Evolutionary conservation across 345 rosid species (phyloP), one percentile per base, ranked within the genome.

Genomic region (Turritis glabra): DNA sequence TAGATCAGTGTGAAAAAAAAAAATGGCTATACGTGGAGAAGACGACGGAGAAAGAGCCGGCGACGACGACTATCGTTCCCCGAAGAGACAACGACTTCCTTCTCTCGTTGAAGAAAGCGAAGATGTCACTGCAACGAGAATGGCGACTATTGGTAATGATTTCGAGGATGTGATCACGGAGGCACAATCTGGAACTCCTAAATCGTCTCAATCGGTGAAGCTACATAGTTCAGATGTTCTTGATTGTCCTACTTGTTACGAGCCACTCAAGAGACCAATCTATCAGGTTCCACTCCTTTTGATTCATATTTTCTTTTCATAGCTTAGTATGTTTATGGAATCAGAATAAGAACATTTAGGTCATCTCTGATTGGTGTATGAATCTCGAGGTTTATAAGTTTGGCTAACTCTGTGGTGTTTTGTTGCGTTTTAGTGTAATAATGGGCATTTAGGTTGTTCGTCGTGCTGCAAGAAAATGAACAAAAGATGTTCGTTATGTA

Each of bases 401-500:
- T 54, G 59, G 17, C 64, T 33, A 33, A 48, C 33, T 21, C 44
- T 32, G 1, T 30, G 33, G 19, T 52, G 9, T 21, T 10, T n/a
- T 51, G 14, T 23, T 52, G 29, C 2, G 40, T 17, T 2, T 15
- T 18, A 87, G 89, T 87, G 92, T 73, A 83, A 77, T 7, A 86
- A 84, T 79, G 91, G 91, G 4, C 89, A 87, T 55, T 29, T 80
- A 55, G 81, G 85, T 25, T 87, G 89, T 79, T 38, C 81, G 29
- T 27, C 64, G 14, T 87, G 91, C 76, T 80, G 87, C 77, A 15
- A 1, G 15, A 77, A 82, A 64, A 9, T 83, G 65, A 17, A 17
- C 43, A 76, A 85, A 27, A 83, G 26, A 80, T 85, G 89, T 11
- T 78, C 85, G 3, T 72, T 65, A 11, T 85, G 89, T 68, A 46